phyloP scores from a whole-genome alignment of 495 filamentous ascomycete genomes.

The Neurospora pannonica region DNA sequence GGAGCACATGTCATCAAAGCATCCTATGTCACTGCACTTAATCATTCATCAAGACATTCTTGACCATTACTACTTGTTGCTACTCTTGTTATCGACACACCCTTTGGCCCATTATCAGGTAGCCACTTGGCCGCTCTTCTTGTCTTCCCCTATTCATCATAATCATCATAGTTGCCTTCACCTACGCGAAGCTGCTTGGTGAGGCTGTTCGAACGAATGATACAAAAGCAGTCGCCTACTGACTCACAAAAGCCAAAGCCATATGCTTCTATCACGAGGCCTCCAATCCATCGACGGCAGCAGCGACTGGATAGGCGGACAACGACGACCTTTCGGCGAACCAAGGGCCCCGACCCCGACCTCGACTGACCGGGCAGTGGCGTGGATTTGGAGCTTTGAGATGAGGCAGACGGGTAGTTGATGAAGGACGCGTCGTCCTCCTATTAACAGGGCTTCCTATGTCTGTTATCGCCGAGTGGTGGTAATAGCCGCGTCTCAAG shows the following conservation, averaged over 20 bases:
- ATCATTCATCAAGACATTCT: neutral
- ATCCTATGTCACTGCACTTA: neutral
- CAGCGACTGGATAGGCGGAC: neutral
- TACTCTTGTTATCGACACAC: neutral
- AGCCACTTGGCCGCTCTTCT: neutral
- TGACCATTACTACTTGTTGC: neutral
- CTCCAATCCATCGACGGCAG: neutral
- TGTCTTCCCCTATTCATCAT: neutral
- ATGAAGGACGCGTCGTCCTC: neutral
- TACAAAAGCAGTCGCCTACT: neutral
- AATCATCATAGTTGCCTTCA: neutral
- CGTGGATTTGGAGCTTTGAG: neutral
- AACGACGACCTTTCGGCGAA: neutral
- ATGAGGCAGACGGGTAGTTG: neutral
- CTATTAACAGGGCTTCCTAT: neutral
- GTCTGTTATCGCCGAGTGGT: neutral
- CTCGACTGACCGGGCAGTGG: neutral
- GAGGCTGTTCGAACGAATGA: neutral
- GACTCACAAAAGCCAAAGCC: neutral
- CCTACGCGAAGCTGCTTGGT: neutral
- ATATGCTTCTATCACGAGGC: neutral
- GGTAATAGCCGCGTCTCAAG: neutral
- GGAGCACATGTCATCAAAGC: no score
- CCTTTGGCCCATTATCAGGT: neutral
- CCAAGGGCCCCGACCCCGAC: neutral